Evolutionary conservation across 768 basidiomycete genomes (phyloP), one percentile per base, ranked within the genome.

Genomic region (Gloeopeniophorella convolvens): DNA sequence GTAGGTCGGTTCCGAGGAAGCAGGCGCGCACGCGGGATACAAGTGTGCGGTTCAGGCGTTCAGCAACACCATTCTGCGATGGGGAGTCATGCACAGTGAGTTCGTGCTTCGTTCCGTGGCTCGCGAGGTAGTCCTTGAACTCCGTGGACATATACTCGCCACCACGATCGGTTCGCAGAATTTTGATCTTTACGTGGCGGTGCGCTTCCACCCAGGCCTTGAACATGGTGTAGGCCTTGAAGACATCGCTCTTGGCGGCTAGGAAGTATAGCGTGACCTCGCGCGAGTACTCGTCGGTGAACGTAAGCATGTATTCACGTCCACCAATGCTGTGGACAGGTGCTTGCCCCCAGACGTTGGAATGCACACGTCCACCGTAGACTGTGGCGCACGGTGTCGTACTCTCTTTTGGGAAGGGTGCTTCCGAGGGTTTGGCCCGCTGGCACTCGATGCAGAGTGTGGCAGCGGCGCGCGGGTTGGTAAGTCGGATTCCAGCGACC

Each of bases 261-360:
- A 52, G 42, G 39, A 48, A 33, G 3, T 15, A 18, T n/a, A 57
- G 15, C 0, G 34, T 30, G n/a, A 42, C 46, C 37, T 57, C 46
- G 37, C 52, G 40, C 0, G 59, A 54, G 16, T 48, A 32, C 37
- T 65, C 59, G 40, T 66, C 64, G 4, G 56, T 59, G 34, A 65
- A 60, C 2, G 54, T 47, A 5, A 61, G 42, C 28, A 47, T 54
- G 23, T 63, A 63, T 1, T 42, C 5, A 4, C 31, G 33, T 4
- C 60, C 59, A 12, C 46, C 30, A 10, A 48, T 23, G 3, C 59
- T 50, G 5, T 32, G 18, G 13, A 51, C 49, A 3, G 54, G 59
- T 15, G 67, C 50, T 4, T 68, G 68, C n/a, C 70, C 69, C 68
- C 69, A 73, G 1, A 73, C 49, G 52, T 73, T 66, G 0, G 62